These are phyloP conservation scores for Scutellaria barbata DNA, from an alignment of 257 asterid genomes.

Conservation along the genomic window DNA sequence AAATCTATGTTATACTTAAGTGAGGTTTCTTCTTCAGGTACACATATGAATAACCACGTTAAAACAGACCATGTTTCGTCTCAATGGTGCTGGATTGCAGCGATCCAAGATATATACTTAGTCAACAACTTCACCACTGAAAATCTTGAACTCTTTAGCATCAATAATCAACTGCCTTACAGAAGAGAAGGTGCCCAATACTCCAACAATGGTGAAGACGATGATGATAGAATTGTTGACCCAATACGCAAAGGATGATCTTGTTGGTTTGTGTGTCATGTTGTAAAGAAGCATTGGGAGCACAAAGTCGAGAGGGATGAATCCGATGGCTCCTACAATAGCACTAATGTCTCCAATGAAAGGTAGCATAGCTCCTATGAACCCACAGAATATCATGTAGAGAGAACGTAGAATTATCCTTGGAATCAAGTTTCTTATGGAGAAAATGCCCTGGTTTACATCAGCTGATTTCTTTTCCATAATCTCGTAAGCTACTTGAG, in stretches of 20 bases:
- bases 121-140: constrained; percentile 74
- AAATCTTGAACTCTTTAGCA: constrained; percentile 75
- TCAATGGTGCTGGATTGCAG: background rate
- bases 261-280: constrained; percentile 69
- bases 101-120: constrained; percentile 37
- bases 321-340: constrained; percentile 92
- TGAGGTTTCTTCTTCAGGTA: constrained; percentile 5
- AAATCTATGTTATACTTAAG: background rate
- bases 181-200: constrained; percentile 81
- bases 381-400: constrained; percentile 70
- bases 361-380: constrained; percentile 92
- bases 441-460: constrained; percentile 65
- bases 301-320: constrained; percentile 90
- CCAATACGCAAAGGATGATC: constrained; percentile 63
- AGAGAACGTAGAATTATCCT: constrained; percentile 72
- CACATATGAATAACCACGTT: background rate
- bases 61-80: background rate
- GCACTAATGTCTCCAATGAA: constrained; percentile 95
- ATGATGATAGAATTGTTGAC: constrained; percentile 64
- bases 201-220: constrained; percentile 75
- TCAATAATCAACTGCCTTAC: constrained; percentile 75
- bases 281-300: constrained; percentile 97
- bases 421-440: constrained; percentile 76
- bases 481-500: constrained; percentile 89
- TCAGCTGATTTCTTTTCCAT: constrained; percentile 92